phyloP scores from a whole-genome alignment of 176 grass and related monocot genomes.

The Secale cereale region DNA sequence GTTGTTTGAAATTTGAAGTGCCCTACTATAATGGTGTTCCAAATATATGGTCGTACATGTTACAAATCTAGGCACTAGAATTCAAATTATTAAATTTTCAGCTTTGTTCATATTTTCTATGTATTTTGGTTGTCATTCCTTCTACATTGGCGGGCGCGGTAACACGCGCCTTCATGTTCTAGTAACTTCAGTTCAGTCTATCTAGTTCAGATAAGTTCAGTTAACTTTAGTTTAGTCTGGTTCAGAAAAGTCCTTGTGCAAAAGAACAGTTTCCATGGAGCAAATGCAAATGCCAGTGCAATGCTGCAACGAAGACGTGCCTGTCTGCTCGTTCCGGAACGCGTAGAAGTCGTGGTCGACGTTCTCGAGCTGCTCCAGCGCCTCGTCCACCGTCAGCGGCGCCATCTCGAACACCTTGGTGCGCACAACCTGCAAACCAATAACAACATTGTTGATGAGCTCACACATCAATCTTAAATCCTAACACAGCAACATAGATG shows the following conservation, averaged over 20 bases:
- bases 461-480: no score
- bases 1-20: no score
- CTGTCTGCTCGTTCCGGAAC: slow-evolving; percentile 81
- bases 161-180: no score
- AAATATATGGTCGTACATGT: no score
- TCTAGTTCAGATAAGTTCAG: not conserved
- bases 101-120: no score
- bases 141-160: no score
- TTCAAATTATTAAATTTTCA: no score
- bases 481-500: not conserved
- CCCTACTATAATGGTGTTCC: no score
- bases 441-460: not conserved
- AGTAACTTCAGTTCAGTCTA: not conserved
- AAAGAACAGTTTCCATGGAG: not conserved
- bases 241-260: not conserved
- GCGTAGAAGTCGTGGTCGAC: slow-evolving; percentile 84
- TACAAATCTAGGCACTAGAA: no score
- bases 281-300: not conserved
- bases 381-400: slow-evolving; percentile 75
- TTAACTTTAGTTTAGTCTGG: no score
- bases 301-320: not conserved
- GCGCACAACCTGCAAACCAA: slow-evolving; percentile 72
- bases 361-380: slow-evolving; percentile 72
- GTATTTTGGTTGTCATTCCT: no score
- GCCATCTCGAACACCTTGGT: slow-evolving; percentile 95